These are phyloP conservation scores for Borovskyia barvae DNA, from an alignment of 208 protist genomes.

Conservation along the genomic window DNA sequence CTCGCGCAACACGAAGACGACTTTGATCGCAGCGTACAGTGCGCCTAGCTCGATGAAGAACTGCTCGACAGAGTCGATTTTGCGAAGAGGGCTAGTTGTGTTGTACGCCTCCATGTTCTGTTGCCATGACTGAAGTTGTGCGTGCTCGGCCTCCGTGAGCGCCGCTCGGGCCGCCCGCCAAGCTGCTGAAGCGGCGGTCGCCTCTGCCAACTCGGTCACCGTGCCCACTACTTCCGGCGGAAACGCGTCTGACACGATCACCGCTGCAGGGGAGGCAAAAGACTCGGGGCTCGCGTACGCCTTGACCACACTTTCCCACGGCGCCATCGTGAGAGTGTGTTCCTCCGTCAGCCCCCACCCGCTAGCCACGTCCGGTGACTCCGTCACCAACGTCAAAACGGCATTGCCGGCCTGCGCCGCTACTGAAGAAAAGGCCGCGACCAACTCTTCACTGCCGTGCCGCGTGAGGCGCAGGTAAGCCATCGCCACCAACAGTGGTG, in stretches of 20 bases:
- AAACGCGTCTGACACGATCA: background rate
- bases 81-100: conserved; percentile 25
- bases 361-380: conserved; percentile 29
- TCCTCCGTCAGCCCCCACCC: conserved; percentile 13
- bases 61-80: conserved; percentile 23
- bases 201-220: conserved; percentile 2
- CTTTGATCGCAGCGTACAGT: conserved; percentile 24
- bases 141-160: background rate
- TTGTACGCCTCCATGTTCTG: conserved; percentile 16
- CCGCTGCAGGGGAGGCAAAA: background rate
- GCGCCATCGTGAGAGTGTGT: conserved; percentile 13
- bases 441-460: conserved; percentile 27
- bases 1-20: conserved; percentile 51
- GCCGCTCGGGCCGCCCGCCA: background rate
- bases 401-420: conserved; percentile 28
- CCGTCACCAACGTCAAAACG: conserved; percentile 31
- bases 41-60: conserved; percentile 27
- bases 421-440: conserved; percentile 28
- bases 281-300: background rate
- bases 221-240: conserved; percentile 1
- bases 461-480: conserved; percentile 29
- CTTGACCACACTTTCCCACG: conserved; percentile 7
- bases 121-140: conserved; percentile 18
- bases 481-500: conserved; percentile 22
- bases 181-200: background rate